Conservation (phyloP, 495 filamentous ascomycete species). For the Filosporella fistucella region DNA sequence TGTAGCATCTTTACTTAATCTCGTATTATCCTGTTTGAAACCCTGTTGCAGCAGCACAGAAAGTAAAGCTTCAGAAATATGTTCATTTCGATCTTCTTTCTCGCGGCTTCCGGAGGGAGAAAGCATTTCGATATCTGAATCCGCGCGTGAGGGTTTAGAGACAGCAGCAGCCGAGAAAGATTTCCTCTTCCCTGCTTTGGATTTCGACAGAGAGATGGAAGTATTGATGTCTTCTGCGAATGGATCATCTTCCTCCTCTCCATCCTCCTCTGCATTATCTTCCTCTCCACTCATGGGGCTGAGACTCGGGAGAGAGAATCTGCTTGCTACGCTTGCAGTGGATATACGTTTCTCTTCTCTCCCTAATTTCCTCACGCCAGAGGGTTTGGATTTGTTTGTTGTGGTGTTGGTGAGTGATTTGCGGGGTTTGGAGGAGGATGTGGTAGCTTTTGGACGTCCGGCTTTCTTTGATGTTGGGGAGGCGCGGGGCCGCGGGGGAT, state of each 20-base stretch:
- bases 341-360: not conserved
- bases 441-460: constrained; percentile 4
- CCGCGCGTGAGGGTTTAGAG: no score
- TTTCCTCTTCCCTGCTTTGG: no score
- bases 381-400: not conserved
- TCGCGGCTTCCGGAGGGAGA: no score
- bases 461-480: constrained; percentile 1
- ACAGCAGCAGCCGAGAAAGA: no score
- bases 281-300: constrained; percentile 9
- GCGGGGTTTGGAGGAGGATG: constrained; percentile 1
- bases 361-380: not conserved
- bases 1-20: constrained; percentile 77
- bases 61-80: no score
- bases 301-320: not conserved
- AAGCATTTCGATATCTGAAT: no score
- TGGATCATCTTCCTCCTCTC: constrained; percentile 3
- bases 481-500: constrained; percentile 18
- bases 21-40: constrained; percentile 49
- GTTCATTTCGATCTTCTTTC: no score
- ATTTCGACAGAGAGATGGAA: not conserved
- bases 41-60: constrained; percentile 71
- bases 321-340: not conserved
- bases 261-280: not conserved
- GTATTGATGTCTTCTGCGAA: not conserved
- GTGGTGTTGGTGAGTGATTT: constrained; percentile 1